Evolutionary conservation across 1,284 basidiomycete species (phyloP).

Genomic region (Pseudozyma sp.): DNA sequence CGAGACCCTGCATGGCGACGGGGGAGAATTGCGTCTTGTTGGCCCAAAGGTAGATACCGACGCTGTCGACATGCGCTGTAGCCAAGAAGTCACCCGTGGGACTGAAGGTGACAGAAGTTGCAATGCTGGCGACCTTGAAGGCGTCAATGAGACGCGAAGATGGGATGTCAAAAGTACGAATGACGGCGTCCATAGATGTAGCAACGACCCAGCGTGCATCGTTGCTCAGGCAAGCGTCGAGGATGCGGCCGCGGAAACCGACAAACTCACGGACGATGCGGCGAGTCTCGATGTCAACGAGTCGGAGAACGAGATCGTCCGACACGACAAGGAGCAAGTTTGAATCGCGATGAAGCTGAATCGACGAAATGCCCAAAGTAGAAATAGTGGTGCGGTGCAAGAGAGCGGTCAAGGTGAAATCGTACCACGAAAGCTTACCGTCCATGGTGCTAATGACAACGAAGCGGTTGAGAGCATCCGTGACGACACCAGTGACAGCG

Average conservation of each 20-base stretch:
- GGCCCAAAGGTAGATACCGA: constrained; percentile 95
- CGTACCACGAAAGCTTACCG: constrained; percentile 91
- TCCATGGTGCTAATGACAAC: constrained; percentile 87
- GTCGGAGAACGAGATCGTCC: constrained; percentile 84
- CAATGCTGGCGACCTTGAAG: constrained; percentile 88
- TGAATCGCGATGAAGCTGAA: constrained; percentile 85
- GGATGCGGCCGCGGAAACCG: constrained; percentile 58
- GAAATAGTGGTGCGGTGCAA: constrained; percentile 76
- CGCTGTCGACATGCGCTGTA: constrained; percentile 90
- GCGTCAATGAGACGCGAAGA: constrained; percentile 91
- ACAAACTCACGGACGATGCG: constrained; percentile 85
- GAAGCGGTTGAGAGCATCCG: constrained; percentile 84
- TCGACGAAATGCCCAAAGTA: constrained; percentile 78
- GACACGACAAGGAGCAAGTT: constrained; percentile 86
- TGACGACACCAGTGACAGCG: constrained; percentile 79
- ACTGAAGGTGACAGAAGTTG: constrained; percentile 90
- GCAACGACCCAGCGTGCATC: constrained; percentile 93
- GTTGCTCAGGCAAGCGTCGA: constrained; percentile 77
- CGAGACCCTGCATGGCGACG: constrained; percentile 82
- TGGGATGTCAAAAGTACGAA: constrained; percentile 96
- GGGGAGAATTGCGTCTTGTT: constrained; percentile 94
- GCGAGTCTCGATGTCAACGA: constrained; percentile 91
- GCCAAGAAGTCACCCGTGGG: constrained; percentile 96
- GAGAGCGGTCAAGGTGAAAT: constrained; percentile 86
- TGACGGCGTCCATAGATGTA: constrained; percentile 87